Evolutionary conservation across 1,139 yeast genomes (phyloP).

Genomic region (Candida glucosophila): DNA sequence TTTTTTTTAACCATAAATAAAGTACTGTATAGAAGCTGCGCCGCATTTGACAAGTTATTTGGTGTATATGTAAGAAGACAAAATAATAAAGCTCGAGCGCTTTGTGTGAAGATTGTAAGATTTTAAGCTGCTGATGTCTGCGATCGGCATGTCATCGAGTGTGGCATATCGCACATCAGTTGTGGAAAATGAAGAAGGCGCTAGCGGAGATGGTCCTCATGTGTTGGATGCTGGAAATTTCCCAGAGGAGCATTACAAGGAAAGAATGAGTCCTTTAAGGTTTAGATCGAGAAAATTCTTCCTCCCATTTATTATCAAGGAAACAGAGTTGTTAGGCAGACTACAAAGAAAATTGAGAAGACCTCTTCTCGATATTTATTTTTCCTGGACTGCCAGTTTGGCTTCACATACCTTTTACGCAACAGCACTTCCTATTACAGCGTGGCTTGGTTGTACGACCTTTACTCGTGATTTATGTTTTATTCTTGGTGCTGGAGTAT

Average conservation of each 20-base stretch:
- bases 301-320: slow-evolving; percentile 55
- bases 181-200: too few species aligned
- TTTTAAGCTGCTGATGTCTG: too few species aligned
- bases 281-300: slow-evolving; percentile 47
- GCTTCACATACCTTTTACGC: slow-evolving; percentile 95
- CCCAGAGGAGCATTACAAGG: slow-evolving; percentile 55
- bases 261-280: slow-evolving; percentile 50
- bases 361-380: slow-evolving; percentile 59
- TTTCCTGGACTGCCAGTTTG: slow-evolving; percentile 81
- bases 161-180: too few species aligned
- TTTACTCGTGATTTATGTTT: slow-evolving; percentile 64
- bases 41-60: too few species aligned
- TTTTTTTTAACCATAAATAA: too few species aligned
- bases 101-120: too few species aligned
- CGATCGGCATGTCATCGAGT: too few species aligned
- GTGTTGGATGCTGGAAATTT: slow-evolving; percentile 63
- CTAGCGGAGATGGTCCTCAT: slow-evolving; percentile 1
- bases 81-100: too few species aligned
- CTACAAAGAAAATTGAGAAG: slow-evolving; percentile 49
- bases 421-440: slow-evolving; percentile 73
- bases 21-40: too few species aligned
- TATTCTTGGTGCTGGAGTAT: slow-evolving; percentile 81
- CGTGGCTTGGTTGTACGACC: slow-evolving; percentile 68
- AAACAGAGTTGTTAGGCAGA: slow-evolving; percentile 51
- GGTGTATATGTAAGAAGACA: too few species aligned